These are phyloP conservation scores for Tolypocladium amazonense DNA, from an alignment of 2,329 filamentous ascomycete species.

Conservation along the genomic window DNA sequence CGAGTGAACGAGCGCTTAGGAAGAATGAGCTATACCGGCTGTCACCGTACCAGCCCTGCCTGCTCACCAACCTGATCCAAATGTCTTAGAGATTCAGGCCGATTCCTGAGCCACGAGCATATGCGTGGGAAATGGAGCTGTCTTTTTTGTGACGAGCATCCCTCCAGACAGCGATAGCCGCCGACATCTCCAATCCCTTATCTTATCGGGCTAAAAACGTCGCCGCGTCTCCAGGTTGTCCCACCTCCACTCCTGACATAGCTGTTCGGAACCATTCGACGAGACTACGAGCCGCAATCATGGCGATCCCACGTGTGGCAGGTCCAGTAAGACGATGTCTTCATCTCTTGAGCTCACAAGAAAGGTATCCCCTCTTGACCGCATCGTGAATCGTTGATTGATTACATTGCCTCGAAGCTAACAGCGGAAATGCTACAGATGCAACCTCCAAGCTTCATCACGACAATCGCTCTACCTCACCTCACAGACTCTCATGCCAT, in stretches of 20 bases:
- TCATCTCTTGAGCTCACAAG: slow-evolving; percentile 11
- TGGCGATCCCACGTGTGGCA: slow-evolving; percentile 1
- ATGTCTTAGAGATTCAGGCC: too few relatives aligned
- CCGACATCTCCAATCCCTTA: not conserved
- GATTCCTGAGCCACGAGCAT: too few relatives aligned
- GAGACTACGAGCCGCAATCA: not conserved
- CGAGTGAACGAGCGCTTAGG: too few relatives aligned
- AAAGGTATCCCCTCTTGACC: slow-evolving; percentile 9
- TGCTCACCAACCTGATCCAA: too few relatives aligned
- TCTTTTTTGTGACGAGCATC: not conserved
- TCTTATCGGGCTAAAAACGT: not conserved
- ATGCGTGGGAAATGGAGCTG: too few relatives aligned
- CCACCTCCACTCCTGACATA: not conserved
- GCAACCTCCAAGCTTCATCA: not conserved
- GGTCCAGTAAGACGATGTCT: slow-evolving; percentile 8
- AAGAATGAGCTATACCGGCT: too few relatives aligned
- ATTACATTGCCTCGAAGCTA: not conserved
- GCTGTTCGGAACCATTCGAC: not conserved
- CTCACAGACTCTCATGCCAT: slow-evolving; percentile 1
- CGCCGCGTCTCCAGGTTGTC: not conserved
- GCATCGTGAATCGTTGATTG: not conserved
- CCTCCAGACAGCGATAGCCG: not conserved
- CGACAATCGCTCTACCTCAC: not conserved
- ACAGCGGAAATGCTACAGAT: not conserved
- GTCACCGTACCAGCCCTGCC: too few relatives aligned